Evolutionary conservation across 441 rosid species (phyloP), one percentile per base, ranked within the genome.

Genomic region (Erodium texanum): DNA sequence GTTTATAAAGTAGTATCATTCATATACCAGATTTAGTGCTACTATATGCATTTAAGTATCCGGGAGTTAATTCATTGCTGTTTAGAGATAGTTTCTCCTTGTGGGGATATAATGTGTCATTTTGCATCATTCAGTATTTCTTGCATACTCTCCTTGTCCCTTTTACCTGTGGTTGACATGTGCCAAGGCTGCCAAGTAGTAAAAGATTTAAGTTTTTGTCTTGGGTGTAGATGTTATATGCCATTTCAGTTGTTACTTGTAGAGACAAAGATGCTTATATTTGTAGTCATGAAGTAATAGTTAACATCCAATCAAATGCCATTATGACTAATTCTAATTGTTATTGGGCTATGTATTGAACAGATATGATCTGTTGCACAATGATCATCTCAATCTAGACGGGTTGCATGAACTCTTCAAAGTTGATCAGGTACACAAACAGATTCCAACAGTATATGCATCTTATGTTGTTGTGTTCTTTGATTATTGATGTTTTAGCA

Each of bases 361-460:
- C 85, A 96, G 98, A 79, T 96, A 93, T 73, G 98, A 96, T 84
- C 89, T 93, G 69, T 80, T 96, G 84, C 99, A 93, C 82, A 96
- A 96, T 83, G 90, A 93, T 64, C 99, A 96, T 80, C 99, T 96
- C 70, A 88, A 93, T 77, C 85, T 96, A 63, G 90, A 89, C 68
- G 97, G 97, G 58, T 79, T 96, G 78, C 88, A 89, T 70, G 93
- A 88, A 79, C 98, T 96, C 83, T 96, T 93, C 83, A 88, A 89
- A 80, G 97, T 96, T 85, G 96, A 93, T 76, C 99, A 96, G 98
- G 99, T 90, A 84, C 56, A 50, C 71, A 70, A 66, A 70, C 19
- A 36, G 15, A 58, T 32, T 69, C 66, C 24, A 23, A 50, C 20
- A 19, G 11, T 54, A 54, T 2, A 59, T 1, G 29, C 64, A 15